Evolutionary conservation across 2,329 filamentous ascomycete genomes (phyloP), one percentile per base, ranked within the genome.

Genomic region (Pyrenophora teres): DNA sequence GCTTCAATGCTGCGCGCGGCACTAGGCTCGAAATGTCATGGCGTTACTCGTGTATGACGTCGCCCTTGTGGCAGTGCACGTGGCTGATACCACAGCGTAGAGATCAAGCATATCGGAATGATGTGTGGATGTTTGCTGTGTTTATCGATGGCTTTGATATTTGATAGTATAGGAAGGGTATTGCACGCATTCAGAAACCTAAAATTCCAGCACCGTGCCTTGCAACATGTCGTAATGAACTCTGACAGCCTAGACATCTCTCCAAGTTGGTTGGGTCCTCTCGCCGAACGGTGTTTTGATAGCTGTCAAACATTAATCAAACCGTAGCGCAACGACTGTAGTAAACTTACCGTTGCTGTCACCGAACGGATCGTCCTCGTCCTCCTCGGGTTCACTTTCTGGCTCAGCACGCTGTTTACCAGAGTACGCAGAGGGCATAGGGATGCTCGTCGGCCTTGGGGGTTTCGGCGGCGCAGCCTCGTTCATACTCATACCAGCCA

Each of bases 351-450:
- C 89, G 69, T 96, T 92, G 36, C 83, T 83, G 70, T 96, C 91
- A 3, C 89, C 90, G 71, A 96, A 96, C 0, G 92, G 92, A 68
- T 96, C 85, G 57, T 94, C 83, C n/a, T 92, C 88, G 6, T 83
- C 83, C 6, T 80, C 78, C 27, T 81, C 80, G 2, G 74, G 69
- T 53, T 85, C 81, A 40, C 80, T 80, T 10, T 86, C 83, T 13
- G 80, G 81, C n/a, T 82, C 78, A 31, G 73, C 72, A 39, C 59
- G 70, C 55, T 76, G 73, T 65, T 68, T 75, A 41, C 65, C 65
- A 32, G 67, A 69, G 51, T 35, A n/a, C 5, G 51, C 56, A n/a
- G 60, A 56, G 30, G 74, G 71, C 71, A 74, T 72, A 13, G 69
- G 65, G 16, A 74, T 75, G 56, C 70, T 74, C 18, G 66, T 74